Percentiles rank a stretch among this genome's conserved stretches.
Conservation (phyloP, 306 rosid genomes). For the Arachis hypogaea region DNA sequence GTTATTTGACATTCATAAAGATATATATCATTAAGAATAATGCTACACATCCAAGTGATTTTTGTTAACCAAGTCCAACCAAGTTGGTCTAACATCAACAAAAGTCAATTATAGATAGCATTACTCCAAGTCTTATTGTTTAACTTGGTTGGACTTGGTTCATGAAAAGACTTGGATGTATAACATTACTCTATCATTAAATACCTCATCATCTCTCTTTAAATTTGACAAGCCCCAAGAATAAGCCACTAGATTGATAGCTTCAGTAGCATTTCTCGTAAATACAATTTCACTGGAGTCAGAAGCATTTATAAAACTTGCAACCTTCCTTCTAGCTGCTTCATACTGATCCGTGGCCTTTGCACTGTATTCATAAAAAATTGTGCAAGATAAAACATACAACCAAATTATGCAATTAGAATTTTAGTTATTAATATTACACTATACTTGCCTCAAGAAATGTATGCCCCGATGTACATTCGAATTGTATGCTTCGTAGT, state of each 20-base stretch:
- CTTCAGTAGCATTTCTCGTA: conserved; percentile 94
- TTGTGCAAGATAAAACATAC: conserved; percentile 14
- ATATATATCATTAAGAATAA: background rate
- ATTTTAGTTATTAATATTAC: conserved; percentile 18
- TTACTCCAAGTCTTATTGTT: too few relatives aligned
- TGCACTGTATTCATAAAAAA: conserved; percentile 58
- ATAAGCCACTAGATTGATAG: conserved; percentile 86
- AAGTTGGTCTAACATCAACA: too few relatives aligned
- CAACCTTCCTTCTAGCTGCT: conserved; percentile 86
- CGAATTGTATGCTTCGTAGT: conserved; percentile 79
- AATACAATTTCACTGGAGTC: conserved; percentile 75
- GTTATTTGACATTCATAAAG: conserved; percentile 11
- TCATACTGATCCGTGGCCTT: conserved; percentile 89
- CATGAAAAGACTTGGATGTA: too few relatives aligned
- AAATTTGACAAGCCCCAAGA: conserved; percentile 85
- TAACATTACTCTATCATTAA: background rate
- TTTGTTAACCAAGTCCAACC: too few relatives aligned
- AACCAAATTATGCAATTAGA: conserved; percentile 13
- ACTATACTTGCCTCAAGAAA: conserved; percentile 64
- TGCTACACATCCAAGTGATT: too few relatives aligned
- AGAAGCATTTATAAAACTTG: conserved; percentile 80
- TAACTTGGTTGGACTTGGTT: too few relatives aligned
- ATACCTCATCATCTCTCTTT: conserved; percentile 82
- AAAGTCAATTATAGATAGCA: too few relatives aligned
- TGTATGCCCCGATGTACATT: conserved; percentile 97